These are phyloP conservation scores for Lophiotrema nucula DNA, from an alignment of 495 filamentous ascomycete genomes.

Conservation along the genomic window DNA sequence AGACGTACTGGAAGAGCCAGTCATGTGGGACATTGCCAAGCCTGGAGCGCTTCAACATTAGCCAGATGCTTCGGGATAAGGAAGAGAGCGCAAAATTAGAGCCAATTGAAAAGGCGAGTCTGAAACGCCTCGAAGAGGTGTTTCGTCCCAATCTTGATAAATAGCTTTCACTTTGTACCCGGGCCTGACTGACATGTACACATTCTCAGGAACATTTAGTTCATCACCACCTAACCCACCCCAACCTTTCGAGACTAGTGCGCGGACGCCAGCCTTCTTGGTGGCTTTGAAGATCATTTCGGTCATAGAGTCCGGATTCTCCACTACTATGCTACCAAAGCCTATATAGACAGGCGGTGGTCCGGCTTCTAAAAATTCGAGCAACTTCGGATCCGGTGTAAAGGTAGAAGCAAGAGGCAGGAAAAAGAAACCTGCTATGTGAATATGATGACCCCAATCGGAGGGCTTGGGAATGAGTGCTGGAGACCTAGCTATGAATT, in stretches of 20 bases:
- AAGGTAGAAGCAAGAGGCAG: constrained; percentile 50
- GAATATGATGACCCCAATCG: constrained; percentile 62
- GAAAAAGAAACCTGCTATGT: constrained; percentile 64
- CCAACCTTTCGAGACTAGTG: constrained; percentile 65
- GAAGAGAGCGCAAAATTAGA: no score
- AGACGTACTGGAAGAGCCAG: constrained; percentile 65
- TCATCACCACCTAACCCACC: constrained; percentile 55
- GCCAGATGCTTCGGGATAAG: no score
- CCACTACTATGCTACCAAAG: constrained; percentile 66
- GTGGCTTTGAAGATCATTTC: constrained; percentile 56
- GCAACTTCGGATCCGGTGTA: constrained; percentile 52
- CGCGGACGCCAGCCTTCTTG: constrained; percentile 49
- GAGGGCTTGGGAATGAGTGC: constrained; percentile 60
- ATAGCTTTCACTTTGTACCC: no score
- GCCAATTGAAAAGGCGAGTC: no score
- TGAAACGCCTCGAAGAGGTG: no score
- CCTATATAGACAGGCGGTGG: constrained; percentile 64
- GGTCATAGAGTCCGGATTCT: constrained; percentile 57
- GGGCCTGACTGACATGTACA: no score
- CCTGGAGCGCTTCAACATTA: no score
- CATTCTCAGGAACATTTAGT: constrained; percentile 45
- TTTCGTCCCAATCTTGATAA: no score
- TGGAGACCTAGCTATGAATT: constrained; percentile 47
- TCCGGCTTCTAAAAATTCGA: constrained; percentile 53
- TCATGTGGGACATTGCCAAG: constrained; percentile 63